Evolutionary conservation across 2,329 filamentous ascomycete species (phyloP), one percentile per base, ranked within the genome.

Genomic region (Colletotrichum euphorbiae): DNA sequence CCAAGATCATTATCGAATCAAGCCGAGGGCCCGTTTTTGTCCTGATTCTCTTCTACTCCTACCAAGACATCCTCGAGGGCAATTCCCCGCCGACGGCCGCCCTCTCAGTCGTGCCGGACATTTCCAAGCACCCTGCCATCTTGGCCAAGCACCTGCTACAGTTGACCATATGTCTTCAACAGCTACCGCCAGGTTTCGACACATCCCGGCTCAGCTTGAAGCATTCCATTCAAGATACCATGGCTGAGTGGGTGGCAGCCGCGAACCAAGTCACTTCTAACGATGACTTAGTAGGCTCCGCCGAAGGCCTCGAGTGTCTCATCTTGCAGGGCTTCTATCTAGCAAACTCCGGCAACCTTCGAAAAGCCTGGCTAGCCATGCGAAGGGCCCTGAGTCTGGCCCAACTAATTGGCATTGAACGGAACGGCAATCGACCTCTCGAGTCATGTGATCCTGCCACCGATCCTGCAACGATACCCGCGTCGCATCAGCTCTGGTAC

Each of bases 271-370:
- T 89, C 3, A 83, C 83, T 0, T 80, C 80, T 4, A 82, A 87
- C 42, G 84, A 88, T 50, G 82, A 86, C 43, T 75, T 89, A 4
- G 75, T 85, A 1, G 82, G 82, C 21, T 84, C 81, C 3, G 72
- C 84, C 1, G 85, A 89, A 72, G 86, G 85, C 2, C 73, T 89
- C 1, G 83, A 88, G 73, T 83, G 83, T 57, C 75, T 89, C 0
- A 72, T 83, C 21, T 74, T 89, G 0, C 78, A 85, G 42, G 78
- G 80, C 17, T 74, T 84, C 59, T 86, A 83, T 71, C 83, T 87
- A 59, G 78, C 80, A 42, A 87, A 88, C 63, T 80, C 79, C 0
- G 87, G 87, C 1, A 86, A 86, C 50, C 76, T 87, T 2, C 82
- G 85, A 21, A 84, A 84, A 50, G 79, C 85, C 2, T 89, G 86